These are phyloP conservation scores for Plasmodium cynomolgi DNA, from an alignment of 169 alveolate species.

Conservation along the genomic window DNA sequence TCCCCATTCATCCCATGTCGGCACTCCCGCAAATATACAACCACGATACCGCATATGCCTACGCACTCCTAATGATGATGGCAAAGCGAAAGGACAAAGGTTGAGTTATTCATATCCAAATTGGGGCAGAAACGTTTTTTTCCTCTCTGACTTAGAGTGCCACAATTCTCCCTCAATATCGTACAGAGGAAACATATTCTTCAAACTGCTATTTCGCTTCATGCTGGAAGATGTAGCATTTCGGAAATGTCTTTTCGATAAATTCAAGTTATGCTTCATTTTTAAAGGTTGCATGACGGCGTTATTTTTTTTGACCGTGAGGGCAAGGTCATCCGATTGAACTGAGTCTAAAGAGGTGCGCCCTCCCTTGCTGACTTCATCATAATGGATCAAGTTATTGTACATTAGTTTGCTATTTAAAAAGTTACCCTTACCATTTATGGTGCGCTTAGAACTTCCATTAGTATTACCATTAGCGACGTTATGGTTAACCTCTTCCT, in stretches of 20 bases:
- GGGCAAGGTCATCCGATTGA: conserved; percentile 10
- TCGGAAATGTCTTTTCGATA: conserved; percentile 3
- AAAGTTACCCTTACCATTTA: not conserved
- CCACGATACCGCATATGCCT: not conserved
- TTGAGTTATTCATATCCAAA: conserved; percentile 28
- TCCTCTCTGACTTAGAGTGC: conserved; percentile 23
- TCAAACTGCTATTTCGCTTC: conserved; percentile 15
- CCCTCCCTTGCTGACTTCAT: conserved; percentile 7
- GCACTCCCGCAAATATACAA: not conserved
- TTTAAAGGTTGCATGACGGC: conserved; percentile 12
- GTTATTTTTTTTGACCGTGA: not conserved
- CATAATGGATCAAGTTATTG: conserved; percentile 9
- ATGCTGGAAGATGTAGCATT: not conserved
- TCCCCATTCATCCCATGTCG: not conserved
- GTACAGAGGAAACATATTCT: conserved; percentile 41
- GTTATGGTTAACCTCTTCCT: not conserved
- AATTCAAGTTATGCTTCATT: not conserved
- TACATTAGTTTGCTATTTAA: conserved; percentile 6
- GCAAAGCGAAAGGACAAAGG: not conserved
- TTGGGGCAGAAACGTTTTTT: conserved; percentile 20
- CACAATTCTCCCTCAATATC: conserved; percentile 65
- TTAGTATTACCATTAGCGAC: not conserved
- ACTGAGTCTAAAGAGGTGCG: not conserved
- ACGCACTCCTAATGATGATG: not conserved
- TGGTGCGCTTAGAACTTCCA: not conserved